Base-by-base conservation (phyloP, 495 filamentous ascomycete species). In the Daldinia vernicosa region DNA sequence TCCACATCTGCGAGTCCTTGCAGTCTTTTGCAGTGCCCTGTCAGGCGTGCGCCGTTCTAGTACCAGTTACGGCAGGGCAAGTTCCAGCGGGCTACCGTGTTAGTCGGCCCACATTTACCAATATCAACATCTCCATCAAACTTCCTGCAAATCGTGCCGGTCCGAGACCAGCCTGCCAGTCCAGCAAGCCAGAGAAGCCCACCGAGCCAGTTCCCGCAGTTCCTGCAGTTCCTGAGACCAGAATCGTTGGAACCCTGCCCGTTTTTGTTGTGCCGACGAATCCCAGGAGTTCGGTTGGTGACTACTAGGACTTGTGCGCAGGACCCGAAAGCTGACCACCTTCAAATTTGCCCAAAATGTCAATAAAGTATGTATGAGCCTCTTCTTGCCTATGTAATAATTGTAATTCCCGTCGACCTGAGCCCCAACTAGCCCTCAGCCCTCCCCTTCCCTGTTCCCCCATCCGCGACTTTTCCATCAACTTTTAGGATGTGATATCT, bases 351-450 rank as follows among this genome's bases (percentile, higher is more conserved):
- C 40, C 65, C 74, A 84, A 81, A 77, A 90, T 90, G 88, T 90
- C 88, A 82, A 85, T 90, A 84, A 89, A 90, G 88, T 90, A 85
- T 79, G 86, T 85, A 74, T 72, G 62, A 76, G 69, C 53, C 53
- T 74, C 70, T 69, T 26, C 56, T 72, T 60, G 15, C 19, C 43
- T 47, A 47, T 47, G 43, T 47, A 47, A 47, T 47, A 47, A 47
- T 64, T 71, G 35, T 45, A 60, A 57, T 50, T 71, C 70, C 57
- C 45, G 51, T 67, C 67, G 53, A 39, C 71, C 35, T 66, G 59
- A 61, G 60, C 58, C 57, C 58, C 54, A 58, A 55, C 56, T 55
- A 43, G 27, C 40, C 60, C 39, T 70, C 61, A 50, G 59, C 57
- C 59, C 58, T 63, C 64, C 63, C 58, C 53, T 33, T 51, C 28